Evolutionary conservation across 2,329 filamentous ascomycete genomes (phyloP).

Genomic region (Ophiostoma montium): DNA sequence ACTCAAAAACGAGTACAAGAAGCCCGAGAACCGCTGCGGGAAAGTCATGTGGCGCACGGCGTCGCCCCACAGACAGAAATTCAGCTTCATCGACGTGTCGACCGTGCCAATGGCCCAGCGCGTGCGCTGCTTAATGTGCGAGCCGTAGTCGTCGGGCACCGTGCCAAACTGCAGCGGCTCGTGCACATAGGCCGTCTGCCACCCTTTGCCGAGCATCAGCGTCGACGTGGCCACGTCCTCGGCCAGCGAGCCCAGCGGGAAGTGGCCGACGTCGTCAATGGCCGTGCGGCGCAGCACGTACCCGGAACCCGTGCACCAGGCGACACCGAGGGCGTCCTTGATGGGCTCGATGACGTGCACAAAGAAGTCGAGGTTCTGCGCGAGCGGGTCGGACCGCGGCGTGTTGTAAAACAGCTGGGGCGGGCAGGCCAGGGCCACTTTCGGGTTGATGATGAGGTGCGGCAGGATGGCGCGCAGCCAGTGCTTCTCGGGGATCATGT

Average conservation of each 20-base stretch:
- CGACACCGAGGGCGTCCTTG: constrained; percentile 37
- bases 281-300: constrained; percentile 45
- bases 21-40: constrained; percentile 44
- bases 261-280: constrained; percentile 46
- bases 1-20: constrained; percentile 37
- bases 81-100: constrained; percentile 45
- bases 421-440: constrained; percentile 44
- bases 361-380: constrained; percentile 44
- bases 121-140: constrained; percentile 42
- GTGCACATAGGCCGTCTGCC: constrained; percentile 46
- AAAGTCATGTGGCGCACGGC: constrained; percentile 37
- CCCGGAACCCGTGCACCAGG: constrained; percentile 53
- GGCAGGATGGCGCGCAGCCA: constrained; percentile 47
- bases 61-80: constrained; percentile 43
- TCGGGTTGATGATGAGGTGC: constrained; percentile 41
- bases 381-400: constrained; percentile 41
- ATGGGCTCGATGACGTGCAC: constrained; percentile 38
- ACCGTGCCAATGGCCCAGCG: constrained; percentile 43
- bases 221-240: constrained; percentile 48
- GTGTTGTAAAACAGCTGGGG: constrained; percentile 51
- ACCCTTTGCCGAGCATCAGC: constrained; percentile 43
- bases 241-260: constrained; percentile 42
- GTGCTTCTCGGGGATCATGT: constrained; percentile 49
- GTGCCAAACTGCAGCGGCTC: constrained; percentile 47
- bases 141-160: constrained; percentile 40